These are phyloP conservation scores for Cinchona pubescens DNA, from an alignment of 257 asterid species.

Conservation along the genomic window DNA sequence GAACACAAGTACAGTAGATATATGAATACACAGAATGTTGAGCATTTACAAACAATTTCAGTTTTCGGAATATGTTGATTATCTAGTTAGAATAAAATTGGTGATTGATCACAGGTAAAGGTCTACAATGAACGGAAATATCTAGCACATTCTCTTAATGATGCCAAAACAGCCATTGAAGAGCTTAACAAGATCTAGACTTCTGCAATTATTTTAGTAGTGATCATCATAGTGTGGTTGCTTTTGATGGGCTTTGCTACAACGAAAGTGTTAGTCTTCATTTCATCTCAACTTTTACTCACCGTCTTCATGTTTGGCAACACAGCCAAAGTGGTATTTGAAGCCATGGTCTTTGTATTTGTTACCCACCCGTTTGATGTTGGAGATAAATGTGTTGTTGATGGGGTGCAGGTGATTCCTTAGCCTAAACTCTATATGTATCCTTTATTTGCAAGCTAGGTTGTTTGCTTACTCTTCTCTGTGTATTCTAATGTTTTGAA, in stretches of 20 bases:
- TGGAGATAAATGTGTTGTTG: conserved; percentile 27
- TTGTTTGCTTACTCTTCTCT: not conserved
- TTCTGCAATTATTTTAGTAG: conserved; percentile 13
- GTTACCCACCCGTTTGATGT: conserved; percentile 29
- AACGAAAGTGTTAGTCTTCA: conserved; percentile 21
- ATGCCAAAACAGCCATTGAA: conserved; percentile 30
- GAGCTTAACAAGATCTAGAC: conserved; percentile 26
- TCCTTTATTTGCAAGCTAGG: not conserved
- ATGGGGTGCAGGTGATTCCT: conserved; percentile 27
- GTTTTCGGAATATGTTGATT: not conserved
- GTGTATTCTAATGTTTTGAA: not conserved
- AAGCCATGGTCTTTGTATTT: conserved; percentile 25
- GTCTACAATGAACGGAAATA: conserved; percentile 27
- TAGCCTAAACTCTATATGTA: not conserved
- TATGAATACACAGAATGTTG: not conserved
- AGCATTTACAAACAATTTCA: not conserved
- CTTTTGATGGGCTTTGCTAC: conserved; percentile 32
- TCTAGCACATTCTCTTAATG: conserved; percentile 29
- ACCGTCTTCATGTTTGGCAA: conserved; percentile 28
- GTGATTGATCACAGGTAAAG: conserved; percentile 16
- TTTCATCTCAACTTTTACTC: conserved; percentile 29
- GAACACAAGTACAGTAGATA: not conserved
- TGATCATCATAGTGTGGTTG: conserved; percentile 24
- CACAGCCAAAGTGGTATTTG: conserved; percentile 18
- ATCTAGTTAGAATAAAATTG: not conserved